Percentiles rank a stretch among this genome's conserved stretches.
Conservation (phyloP, 2,329 filamentous ascomycete genomes). For the Calonectria crousiana region DNA sequence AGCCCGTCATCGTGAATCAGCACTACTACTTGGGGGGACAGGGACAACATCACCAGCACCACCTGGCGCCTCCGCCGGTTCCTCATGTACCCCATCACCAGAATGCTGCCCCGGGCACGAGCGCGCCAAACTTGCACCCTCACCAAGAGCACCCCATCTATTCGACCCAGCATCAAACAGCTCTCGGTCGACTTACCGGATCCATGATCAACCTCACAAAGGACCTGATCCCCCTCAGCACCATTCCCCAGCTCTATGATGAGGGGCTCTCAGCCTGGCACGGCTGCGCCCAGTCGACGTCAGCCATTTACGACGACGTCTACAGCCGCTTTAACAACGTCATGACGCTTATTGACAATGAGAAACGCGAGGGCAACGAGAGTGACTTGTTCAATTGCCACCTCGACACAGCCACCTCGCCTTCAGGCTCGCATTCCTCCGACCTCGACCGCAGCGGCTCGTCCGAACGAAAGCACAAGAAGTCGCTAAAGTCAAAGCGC, state of each 20-base stretch:
- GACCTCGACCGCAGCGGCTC: constrained; percentile 22
- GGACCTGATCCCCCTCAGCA: constrained; percentile 49
- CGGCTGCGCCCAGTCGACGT: constrained; percentile 55
- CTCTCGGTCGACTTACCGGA: constrained; percentile 51
- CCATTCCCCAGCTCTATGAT: constrained; percentile 52
- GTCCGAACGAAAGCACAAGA: constrained; percentile 24
- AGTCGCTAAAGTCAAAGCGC: constrained; percentile 32
- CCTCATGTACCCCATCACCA: constrained; percentile 10
- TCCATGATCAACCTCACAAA: constrained; percentile 59
- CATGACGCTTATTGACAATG: constrained; percentile 79
- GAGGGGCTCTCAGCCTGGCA: constrained; percentile 59
- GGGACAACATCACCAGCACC: neutral
- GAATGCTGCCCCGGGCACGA: neutral
- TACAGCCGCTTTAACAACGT: constrained; percentile 73
- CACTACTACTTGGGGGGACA: constrained; percentile 58
- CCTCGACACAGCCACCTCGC: constrained; percentile 26
- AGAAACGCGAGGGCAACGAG: constrained; percentile 66
- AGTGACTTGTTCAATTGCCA: constrained; percentile 63
- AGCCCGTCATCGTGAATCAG: constrained; percentile 63
- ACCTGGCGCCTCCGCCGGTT: neutral
- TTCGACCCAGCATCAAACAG: constrained; percentile 32
- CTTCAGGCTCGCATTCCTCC: constrained; percentile 3
- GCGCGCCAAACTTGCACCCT: neutral
- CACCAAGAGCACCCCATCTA: constrained; percentile 19
- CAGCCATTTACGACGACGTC: constrained; percentile 69